These are phyloP conservation scores for Chlorella sp. DNA, from an alignment of 139 green algal species.

Conservation along the genomic window DNA sequence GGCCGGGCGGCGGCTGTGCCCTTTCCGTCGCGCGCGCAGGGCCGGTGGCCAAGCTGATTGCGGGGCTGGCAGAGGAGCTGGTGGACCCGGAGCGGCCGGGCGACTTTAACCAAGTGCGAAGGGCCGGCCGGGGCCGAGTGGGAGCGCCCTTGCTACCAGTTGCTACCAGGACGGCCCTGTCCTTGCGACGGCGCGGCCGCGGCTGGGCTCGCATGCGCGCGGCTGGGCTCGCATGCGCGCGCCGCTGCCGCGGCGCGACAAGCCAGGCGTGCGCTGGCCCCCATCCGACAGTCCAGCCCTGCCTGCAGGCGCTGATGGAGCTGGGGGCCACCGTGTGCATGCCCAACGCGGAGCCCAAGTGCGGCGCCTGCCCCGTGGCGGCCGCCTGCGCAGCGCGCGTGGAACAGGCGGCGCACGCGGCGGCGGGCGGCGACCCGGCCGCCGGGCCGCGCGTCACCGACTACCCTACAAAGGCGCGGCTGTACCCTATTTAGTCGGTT, in stretches of 20 bases:
- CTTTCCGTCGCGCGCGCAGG: background rate
- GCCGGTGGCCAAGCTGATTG: conserved; percentile 32
- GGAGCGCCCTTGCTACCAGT: no score
- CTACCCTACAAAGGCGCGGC: conserved; percentile 55
- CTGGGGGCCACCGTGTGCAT: conserved; percentile 90
- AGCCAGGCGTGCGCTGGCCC: no score
- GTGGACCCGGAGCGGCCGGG: conserved; percentile 77
- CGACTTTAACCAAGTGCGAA: conserved; percentile 89
- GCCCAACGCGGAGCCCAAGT: conserved; percentile 64
- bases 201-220: no score
- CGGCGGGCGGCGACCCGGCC: conserved; percentile 1
- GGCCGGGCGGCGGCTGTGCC: no score
- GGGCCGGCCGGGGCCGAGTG: background rate
- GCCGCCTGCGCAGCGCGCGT: conserved; percentile 49
- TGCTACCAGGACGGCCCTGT: no score
- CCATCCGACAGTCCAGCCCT: no score
- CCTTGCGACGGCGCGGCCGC: no score
- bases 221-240: no score
- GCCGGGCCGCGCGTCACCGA: conserved; percentile 37
- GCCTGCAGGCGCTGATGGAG: conserved; percentile 93
- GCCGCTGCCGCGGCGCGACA: no score
- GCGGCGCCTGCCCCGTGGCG: conserved; percentile 70
- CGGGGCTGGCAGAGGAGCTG: conserved; percentile 59
- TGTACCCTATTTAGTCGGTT: background rate
- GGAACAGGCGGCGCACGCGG: conserved; percentile 4